Evolutionary conservation across 2,329 filamentous ascomycete species (phyloP).

Genomic region (Magnaporthiopsis incrustans): DNA sequence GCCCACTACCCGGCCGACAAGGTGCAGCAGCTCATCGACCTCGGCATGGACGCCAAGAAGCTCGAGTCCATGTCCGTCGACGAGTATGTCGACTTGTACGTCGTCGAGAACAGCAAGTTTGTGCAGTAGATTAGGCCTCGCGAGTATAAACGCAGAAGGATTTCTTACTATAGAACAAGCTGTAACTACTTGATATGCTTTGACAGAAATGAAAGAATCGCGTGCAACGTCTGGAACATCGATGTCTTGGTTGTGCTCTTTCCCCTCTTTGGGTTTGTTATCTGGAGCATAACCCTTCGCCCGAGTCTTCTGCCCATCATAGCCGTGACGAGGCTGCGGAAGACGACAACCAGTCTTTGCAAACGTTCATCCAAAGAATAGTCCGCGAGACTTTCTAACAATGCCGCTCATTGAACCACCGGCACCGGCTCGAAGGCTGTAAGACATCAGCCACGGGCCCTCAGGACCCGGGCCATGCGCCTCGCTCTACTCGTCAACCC

Average conservation of each 20-base stretch:
- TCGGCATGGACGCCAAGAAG: constrained; percentile 67
- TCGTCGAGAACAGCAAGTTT: constrained; percentile 55
- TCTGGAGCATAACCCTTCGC: too few species aligned
- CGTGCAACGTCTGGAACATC: not conserved
- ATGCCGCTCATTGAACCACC: too few species aligned
- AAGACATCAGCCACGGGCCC: too few species aligned
- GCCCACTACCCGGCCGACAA: constrained; percentile 71
- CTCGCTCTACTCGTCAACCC: not conserved
- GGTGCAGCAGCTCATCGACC: constrained; percentile 73
- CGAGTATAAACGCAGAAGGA: too few species aligned
- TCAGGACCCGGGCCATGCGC: not conserved
- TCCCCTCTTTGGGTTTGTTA: too few species aligned
- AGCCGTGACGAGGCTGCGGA: too few species aligned
- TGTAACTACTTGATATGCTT: not conserved
- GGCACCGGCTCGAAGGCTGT: too few species aligned
- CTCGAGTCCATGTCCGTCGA: constrained; percentile 80
- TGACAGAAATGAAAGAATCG: not conserved
- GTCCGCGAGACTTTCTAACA: too few species aligned
- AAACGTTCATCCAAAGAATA: too few species aligned
- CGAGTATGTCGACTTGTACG: constrained; percentile 84
- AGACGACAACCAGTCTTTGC: too few species aligned
- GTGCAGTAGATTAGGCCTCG: constrained; percentile 20
- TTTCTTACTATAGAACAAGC: not conserved
- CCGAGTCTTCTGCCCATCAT: too few species aligned
- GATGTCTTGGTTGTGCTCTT: too few species aligned